Conservation (phyloP, 495 filamentous ascomycete genomes). For the Penicillium turbatum region DNA sequence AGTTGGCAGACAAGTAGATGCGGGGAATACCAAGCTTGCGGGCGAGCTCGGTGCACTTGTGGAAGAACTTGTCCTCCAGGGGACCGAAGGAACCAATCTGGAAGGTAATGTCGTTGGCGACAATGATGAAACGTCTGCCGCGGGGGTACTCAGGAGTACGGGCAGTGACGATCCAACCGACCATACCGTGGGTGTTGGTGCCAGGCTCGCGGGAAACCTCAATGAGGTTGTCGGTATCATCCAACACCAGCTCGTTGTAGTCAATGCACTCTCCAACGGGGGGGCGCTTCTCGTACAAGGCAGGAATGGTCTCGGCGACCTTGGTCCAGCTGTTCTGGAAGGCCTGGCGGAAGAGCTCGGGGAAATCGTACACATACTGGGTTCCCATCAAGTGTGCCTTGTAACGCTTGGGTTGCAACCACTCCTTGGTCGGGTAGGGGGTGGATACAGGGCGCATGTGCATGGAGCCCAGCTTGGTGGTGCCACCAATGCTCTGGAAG, state of each 20-base stretch:
- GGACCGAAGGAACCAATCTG: conserved; percentile 98
- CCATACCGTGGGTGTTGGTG: conserved; percentile 95
- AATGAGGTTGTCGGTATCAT: conserved; percentile 85
- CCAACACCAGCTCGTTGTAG: conserved; percentile 87
- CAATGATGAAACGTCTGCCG: conserved; percentile 87
- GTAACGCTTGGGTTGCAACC: conserved; percentile 97
- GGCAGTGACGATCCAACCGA: conserved; percentile 96
- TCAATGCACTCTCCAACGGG: conserved; percentile 88
- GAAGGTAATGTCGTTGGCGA: conserved; percentile 99
- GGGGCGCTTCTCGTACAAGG: conserved; percentile 76
- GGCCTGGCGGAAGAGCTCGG: conserved; percentile 96
- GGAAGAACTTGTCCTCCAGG: conserved; percentile 95
- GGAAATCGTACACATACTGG: conserved; percentile 99
- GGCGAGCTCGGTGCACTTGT: conserved; percentile 96
- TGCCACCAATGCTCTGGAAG: conserved; percentile 96
- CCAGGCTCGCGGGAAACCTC: conserved; percentile 93
- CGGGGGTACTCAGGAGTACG: conserved; percentile 95
- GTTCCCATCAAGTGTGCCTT: conserved; percentile 99
- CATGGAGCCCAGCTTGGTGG: conserved; percentile 91
- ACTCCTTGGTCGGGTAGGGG: conserved; percentile 96
- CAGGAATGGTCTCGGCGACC: conserved; percentile 63
- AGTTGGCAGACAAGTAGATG: conserved; percentile 98
- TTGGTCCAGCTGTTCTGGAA: conserved; percentile 92
- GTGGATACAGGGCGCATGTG: conserved; percentile 86
- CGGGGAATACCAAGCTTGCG: conserved; percentile 89